Evolutionary conservation across 768 basidiomycete species (phyloP).

Genomic region (Naganishia friedmannii): DNA sequence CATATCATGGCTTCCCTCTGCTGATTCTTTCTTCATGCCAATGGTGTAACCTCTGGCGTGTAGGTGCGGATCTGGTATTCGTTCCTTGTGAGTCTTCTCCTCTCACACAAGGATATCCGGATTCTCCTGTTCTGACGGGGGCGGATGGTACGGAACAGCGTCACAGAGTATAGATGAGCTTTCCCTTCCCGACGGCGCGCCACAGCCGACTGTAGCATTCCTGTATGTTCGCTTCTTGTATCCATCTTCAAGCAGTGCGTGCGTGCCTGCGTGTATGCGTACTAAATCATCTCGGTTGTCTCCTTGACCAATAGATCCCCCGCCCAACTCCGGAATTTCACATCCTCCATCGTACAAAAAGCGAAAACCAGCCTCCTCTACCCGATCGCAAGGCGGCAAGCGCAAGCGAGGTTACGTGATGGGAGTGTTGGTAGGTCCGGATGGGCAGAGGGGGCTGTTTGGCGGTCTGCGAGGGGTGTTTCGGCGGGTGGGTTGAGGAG

Average conservation of each 20-base stretch:
- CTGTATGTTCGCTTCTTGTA: not conserved
- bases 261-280: no score
- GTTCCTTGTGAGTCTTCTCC: not conserved
- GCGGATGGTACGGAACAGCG: not conserved
- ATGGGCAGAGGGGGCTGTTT: not conserved
- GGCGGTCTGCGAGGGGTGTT: not conserved
- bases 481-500: not conserved
- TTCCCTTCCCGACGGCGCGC: not conserved
- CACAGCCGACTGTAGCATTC: not conserved
- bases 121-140: no score
- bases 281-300: not conserved
- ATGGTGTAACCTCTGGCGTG: not conserved
- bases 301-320: not conserved
- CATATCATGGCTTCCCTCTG: not conserved
- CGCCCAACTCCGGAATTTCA: not conserved
- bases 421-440: not conserved
- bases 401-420: not conserved
- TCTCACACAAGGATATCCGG: not conserved
- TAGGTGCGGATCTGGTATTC: conserved; percentile 1
- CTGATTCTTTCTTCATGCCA: not conserved
- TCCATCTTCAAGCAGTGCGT: not conserved
- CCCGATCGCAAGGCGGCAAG: not conserved
- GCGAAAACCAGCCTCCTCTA: not conserved
- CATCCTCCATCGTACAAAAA: not conserved
- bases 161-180: not conserved